Evolutionary conservation across 108 stramenopile species (phyloP).

Genomic region (Aurantiochytrium sp.): DNA sequence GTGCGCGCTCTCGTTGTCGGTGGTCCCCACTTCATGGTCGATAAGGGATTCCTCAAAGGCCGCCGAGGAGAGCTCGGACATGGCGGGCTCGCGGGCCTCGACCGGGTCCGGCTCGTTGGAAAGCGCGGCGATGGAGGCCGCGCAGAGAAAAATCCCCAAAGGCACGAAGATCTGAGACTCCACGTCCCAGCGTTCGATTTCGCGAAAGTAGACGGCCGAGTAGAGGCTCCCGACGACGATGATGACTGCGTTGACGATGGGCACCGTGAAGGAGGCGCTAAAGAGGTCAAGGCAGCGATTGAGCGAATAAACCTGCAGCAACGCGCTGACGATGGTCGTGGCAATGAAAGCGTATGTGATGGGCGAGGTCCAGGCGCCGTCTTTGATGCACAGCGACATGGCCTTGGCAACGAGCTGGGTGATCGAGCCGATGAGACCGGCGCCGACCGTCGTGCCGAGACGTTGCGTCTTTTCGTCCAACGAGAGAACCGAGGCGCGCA

Average conservation of each 20-base stretch:
- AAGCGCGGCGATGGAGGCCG: neutral
- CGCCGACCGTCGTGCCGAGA: neutral
- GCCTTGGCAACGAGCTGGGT: constrained; percentile 3
- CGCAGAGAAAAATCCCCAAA: neutral
- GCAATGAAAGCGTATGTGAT: neutral
- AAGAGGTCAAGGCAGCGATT: neutral
- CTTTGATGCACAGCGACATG: neutral
- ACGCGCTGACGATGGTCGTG: neutral
- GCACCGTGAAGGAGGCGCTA: neutral
- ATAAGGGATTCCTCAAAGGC: neutral
- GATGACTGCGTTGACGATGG: constrained; percentile 18
- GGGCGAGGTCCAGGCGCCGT: neutral
- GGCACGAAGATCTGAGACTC: neutral
- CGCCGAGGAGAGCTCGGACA: neutral
- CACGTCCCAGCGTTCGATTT: neutral
- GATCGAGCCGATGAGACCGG: neutral
- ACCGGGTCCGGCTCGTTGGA: neutral
- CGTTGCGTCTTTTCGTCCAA: neutral
- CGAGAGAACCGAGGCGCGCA: neutral
- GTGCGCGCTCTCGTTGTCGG: no score
- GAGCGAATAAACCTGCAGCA: neutral
- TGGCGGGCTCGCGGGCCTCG: neutral
- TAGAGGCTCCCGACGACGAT: neutral
- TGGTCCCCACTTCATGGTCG: neutral
- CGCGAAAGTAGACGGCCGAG: neutral